These are phyloP conservation scores for Phaeotremella fagi DNA, from an alignment of 768 basidiomycete species.

Conservation along the genomic window DNA sequence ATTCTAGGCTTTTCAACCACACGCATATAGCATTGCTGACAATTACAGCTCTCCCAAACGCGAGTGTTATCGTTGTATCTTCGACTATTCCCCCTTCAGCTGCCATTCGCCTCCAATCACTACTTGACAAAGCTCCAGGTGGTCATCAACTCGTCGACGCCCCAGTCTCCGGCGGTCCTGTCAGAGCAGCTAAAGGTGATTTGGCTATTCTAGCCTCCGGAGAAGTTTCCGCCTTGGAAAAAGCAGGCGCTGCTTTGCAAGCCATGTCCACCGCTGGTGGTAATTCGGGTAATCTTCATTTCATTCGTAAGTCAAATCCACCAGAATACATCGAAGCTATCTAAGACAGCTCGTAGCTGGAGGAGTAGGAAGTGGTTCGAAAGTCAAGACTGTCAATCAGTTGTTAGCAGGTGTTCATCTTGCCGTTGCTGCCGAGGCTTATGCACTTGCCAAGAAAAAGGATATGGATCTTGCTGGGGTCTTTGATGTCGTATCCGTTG, in stretches of 20 bases:
- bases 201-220: constrained; percentile 39
- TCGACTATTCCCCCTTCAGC: constrained; percentile 38
- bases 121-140: constrained; percentile 10
- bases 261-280: constrained; percentile 22
- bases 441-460: constrained; percentile 33
- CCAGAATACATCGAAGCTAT: neutral
- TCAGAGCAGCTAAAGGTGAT: constrained; percentile 29
- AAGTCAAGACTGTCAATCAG: constrained; percentile 38
- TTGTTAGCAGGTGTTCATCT: constrained; percentile 35
- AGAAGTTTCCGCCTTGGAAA: constrained; percentile 9
- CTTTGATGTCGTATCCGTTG: constrained; percentile 30
- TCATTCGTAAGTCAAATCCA: constrained; percentile 24
- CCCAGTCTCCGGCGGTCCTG: constrained; percentile 39
- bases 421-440: constrained; percentile 30
- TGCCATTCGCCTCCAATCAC: constrained; percentile 16
- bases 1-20: neutral
- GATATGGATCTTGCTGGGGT: constrained; percentile 33
- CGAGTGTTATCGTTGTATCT: constrained; percentile 26
- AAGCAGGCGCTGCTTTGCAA: constrained; percentile 20
- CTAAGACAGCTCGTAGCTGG: constrained; percentile 18
- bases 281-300: constrained; percentile 24
- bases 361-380: constrained; percentile 31
- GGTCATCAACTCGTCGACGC: constrained; percentile 34
- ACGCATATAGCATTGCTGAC: neutral
- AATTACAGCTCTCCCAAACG: constrained; percentile 18